Conservation (phyloP, 305 asterid genomes). For the Solanum hybrid region DNA sequence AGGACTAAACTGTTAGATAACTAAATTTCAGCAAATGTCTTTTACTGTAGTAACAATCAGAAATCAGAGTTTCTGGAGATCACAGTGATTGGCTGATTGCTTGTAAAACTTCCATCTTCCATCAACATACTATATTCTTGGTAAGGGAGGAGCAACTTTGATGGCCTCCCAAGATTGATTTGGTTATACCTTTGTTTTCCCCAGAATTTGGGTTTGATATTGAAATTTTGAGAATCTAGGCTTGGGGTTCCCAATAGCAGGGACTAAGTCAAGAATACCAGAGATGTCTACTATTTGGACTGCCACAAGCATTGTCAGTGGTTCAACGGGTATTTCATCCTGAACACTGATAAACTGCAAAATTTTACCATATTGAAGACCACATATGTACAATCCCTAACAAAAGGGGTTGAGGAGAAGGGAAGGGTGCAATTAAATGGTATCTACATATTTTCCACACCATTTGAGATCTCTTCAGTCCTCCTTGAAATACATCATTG, state of each 20-base stretch:
- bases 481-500: background rate
- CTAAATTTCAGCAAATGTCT: background rate
- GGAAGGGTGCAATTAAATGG: background rate
- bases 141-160: background rate
- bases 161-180: background rate
- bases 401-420: background rate
- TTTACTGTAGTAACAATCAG: background rate
- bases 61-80: slow-evolving; percentile 2
- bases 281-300: slow-evolving; percentile 3
- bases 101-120: background rate
- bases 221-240: background rate
- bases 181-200: background rate
- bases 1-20: background rate
- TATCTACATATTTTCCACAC: background rate
- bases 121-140: background rate
- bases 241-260: background rate
- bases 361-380: background rate
- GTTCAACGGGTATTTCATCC: background rate
- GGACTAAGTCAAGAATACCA: background rate
- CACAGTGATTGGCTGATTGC: background rate
- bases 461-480: background rate
- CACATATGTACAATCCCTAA: background rate
- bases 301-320: background rate
- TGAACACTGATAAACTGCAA: slow-evolving; percentile 1
- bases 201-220: background rate